Evolutionary conservation across 352 stramenopile species (phyloP), one percentile per base, ranked within the genome.

Genomic region (Pythium aphanidermatum): DNA sequence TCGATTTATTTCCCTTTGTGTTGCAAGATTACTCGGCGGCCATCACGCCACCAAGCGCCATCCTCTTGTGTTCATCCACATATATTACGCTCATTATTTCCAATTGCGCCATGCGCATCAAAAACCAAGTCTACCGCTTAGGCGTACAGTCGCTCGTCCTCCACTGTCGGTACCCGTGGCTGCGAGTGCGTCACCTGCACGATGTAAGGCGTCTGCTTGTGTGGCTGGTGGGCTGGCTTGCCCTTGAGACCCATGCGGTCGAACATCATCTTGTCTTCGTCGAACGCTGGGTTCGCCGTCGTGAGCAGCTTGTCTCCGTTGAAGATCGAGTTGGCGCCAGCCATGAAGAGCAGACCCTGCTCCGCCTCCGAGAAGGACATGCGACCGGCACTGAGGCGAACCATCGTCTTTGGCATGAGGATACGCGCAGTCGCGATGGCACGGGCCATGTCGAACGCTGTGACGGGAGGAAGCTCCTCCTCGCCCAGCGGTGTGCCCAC

Each of bases 251-350:
- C 96, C 54, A 99, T 86, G 64, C 95, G 95, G 25, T 86, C 54
- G 47, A 99, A 99, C 53, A 99, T 78, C 26, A 65, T 60, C 59
- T 92, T 84, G 73, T 99, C 96, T 52, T 94, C 86, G 60, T 98
- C 89, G 60, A 98, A 98, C 52, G 91, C 93, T 17, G 93, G 93
- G 75, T 99, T 99, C 47, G 83, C 66, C 14, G 96, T 98, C 24
- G 96, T 99, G 30, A 99, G 71, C 33, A 99, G 76, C 66, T 93
- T 98, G 71, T 99, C 96, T 25, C 96, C 96, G 68, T 98, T 98
- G 63, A 99, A 99, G 68, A 99, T 98, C 47, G 91, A 98, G 80
- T 99, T 99, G 46, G 96, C 96, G 16, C 96, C 96, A 5, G 94
- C 94, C 71, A 98, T 94, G 74, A 99, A 99, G 71, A 98, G 96